These are phyloP conservation scores for Hirschioporus abietinus DNA, from an alignment of 768 basidiomycete genomes.

Conservation along the genomic window DNA sequence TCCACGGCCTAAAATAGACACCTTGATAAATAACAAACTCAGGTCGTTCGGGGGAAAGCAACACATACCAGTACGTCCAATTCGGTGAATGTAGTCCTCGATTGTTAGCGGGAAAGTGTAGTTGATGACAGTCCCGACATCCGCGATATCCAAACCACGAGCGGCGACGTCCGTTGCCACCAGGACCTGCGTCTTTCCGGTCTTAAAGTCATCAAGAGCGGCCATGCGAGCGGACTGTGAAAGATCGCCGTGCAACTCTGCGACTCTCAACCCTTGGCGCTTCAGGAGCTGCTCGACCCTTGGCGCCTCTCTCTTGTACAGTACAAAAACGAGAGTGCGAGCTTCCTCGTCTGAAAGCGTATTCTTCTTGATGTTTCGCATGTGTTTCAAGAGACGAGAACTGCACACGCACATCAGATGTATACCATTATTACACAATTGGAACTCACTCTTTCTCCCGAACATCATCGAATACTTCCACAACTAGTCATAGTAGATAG, in stretches of 20 bases:
- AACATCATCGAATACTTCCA: constrained; percentile 88
- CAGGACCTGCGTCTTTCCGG: constrained; percentile 70
- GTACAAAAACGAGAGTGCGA: constrained; percentile 85
- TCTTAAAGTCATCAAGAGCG: constrained; percentile 82
- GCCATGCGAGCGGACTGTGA: constrained; percentile 79
- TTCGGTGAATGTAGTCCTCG: constrained; percentile 89
- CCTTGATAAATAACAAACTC: constrained; percentile 16
- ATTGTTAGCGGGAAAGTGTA: constrained; percentile 98
- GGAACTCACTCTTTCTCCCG: constrained; percentile 77
- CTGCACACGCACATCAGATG: constrained; percentile 28
- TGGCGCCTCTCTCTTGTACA: constrained; percentile 96
- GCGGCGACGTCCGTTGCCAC: constrained; percentile 99
- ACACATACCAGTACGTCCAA: constrained; percentile 74
- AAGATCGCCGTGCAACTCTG: constrained; percentile 88
- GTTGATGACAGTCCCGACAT: constrained; percentile 91
- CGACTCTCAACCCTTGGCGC: constrained; percentile 71
- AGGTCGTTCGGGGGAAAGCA: constrained; percentile 15
- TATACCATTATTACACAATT: not conserved
- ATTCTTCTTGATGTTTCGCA: constrained; percentile 55
- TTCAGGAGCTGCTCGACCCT: constrained; percentile 80
- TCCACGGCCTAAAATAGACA: constrained; percentile 60
- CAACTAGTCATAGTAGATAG: constrained; percentile 25
- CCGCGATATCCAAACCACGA: constrained; percentile 93
- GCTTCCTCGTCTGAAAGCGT: constrained; percentile 47
- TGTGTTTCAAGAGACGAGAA: constrained; percentile 50